Base-by-base conservation (phyloP, 2,329 filamentous ascomycete genomes). In the Colletotrichum tamarilloi region DNA sequence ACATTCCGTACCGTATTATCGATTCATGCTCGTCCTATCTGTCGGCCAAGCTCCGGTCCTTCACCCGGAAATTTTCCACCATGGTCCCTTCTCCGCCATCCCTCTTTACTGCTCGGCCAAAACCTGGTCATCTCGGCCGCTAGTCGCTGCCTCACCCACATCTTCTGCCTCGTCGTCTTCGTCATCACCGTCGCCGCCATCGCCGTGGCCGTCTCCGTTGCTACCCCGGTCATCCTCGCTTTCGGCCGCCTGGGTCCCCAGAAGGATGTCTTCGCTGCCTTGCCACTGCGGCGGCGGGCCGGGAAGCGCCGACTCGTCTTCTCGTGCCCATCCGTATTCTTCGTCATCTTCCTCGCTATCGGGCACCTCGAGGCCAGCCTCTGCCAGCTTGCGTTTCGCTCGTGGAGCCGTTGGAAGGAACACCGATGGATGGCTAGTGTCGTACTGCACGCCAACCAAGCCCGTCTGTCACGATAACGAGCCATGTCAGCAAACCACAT, bases 291-390 rank as follows among this genome's bases (percentile, higher is more conserved):
- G 89, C n/a, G 90, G 90, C 81, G 87, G 88, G 4, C 83, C 84
- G 12, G 90, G 90, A 77, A 91, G 83, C 63, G 88, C 86, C 68
- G 89, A 87, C 69, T 92, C 91, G 76, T 92, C 91, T 57, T 90
- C 89, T 65, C 93, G 89, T 52, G 88, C 88, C 92, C 92, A 95
- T 16, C 92, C 92, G 77, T 94, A 94, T 77, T 93, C 90, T 75
- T 94, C 92, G 72, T 92, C 91, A 19, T 87, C 86, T 35, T 88
- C 89, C 56, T 92, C 90, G 75, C 89, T 92, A 74, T 91, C 90
- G 2, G 89, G 86, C 58, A 91, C 85, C 76, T 91, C 90, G 62
- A 90, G 84, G 65, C 87, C 88, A 5, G 91, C 88, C 57, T 92
- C 88, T 42, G 84, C 85, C 66, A 93, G 85, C 79, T 94, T 90